Evolutionary conservation across 306 rosid species (phyloP), one percentile per base, ranked within the genome.

Genomic region (Abrus pulchellus): DNA sequence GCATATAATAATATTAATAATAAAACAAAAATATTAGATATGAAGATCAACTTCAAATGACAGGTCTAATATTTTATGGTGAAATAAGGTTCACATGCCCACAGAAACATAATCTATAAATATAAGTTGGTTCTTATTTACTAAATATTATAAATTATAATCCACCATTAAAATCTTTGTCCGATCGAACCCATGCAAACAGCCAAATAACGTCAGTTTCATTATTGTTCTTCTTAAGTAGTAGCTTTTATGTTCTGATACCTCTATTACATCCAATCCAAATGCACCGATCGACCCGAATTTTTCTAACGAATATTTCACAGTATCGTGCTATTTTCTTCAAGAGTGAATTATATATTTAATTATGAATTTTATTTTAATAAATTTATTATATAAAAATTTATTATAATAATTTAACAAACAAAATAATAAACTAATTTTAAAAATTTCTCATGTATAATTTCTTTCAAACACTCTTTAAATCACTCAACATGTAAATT

Each of bases 81-180:
- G 43, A 3, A 47, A 78, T 68, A 43, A 50, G 82, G 60, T 43
- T 84, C 82, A 79, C 87, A 66, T 66, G 68, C 72, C 6, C 28
- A 82, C 81, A 82, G 81, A 57, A 56, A 82, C 81, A 67, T 54
- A 30, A 53, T 44, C 1, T 8, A 8, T 57, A 20, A 28, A 27
- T 9, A 7, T 57, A 7, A 5, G 5, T 30, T 54, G 60, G 60
- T 5, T 8, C 14, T 62, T 49, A 2, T 70, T 20, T 20, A 20
- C 34, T 33, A 45, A 9, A 50, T 29, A 36, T 11, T 14, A 61
- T 38, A 41, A 77, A 62, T 62, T 29, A 30, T 68, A 62, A 62
- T 30, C 34, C 13, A 20, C 10, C 1, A 12, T 27, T 36, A 48
- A 43, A 38, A 68, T 29, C 59, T 45, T 76, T 82, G 74, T 69